Percentiles rank a stretch among this genome's conserved stretches.
Conservation (phyloP, 2,329 filamentous ascomycete species). For the Trichoderma asperellum region DNA sequence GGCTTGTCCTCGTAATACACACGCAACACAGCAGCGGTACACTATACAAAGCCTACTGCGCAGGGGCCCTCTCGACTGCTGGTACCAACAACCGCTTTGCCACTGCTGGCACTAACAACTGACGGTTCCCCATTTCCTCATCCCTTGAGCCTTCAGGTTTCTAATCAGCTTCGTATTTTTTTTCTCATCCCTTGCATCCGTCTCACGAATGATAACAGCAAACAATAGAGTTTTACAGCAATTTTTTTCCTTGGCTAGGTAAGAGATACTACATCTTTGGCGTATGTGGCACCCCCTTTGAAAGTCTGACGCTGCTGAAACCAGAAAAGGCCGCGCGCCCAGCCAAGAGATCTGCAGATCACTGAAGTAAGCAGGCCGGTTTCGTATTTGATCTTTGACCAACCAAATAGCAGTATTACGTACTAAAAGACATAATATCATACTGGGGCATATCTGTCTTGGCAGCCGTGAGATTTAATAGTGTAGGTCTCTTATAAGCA, state of each 20-base stretch:
- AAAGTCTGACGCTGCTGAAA: background rate
- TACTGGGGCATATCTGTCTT: background rate
- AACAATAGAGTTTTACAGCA: background rate
- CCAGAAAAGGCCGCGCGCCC: background rate
- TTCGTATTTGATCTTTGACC: background rate
- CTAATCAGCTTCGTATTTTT: background rate
- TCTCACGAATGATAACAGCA: background rate
- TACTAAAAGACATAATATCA: background rate
- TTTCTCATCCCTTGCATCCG: background rate
- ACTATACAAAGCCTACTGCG: background rate
- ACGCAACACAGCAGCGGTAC: conserved; percentile 2
- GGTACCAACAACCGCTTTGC: background rate
- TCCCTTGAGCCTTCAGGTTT: background rate
- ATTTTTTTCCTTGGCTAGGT: background rate
- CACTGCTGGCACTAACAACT: background rate
- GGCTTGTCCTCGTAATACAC: conserved; percentile 12
- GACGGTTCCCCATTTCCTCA: background rate
- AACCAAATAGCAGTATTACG: background rate
- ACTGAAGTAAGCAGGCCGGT: background rate
- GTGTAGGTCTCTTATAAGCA: background rate
- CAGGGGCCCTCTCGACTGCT: too few relatives aligned
- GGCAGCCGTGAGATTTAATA: too few relatives aligned
- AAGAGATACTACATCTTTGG: background rate
- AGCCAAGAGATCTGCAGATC: background rate
- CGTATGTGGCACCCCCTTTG: background rate